Percentiles rank a stretch among this genome's conserved stretches.
Evolutionary conservation across 306 rosid genomes (phyloP).

Genomic region (Inga laurina): DNA sequence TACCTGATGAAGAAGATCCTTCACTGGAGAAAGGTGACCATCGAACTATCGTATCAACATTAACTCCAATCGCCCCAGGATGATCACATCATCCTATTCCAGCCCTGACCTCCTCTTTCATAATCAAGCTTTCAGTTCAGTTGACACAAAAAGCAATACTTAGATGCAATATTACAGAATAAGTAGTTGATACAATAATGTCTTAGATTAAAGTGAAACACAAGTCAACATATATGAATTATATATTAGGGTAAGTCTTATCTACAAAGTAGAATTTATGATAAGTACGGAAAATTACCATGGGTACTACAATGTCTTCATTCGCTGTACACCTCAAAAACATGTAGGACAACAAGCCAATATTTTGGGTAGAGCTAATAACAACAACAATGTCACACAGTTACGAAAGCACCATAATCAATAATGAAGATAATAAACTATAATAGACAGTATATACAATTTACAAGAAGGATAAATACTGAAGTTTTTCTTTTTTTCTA

Average conservation of each 20-base stretch:
- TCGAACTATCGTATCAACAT: slow-evolving; percentile 65
- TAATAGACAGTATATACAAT: slow-evolving; percentile 3
- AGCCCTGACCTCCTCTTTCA: slow-evolving; percentile 56
- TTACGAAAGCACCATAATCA: slow-evolving; percentile 35
- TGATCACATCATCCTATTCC: slow-evolving; percentile 68
- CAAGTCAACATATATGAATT: not conserved
- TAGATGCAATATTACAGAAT: slow-evolving; percentile 32
- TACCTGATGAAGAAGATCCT: slow-evolving; percentile 78
- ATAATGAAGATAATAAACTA: not conserved
- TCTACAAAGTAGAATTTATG: not conserved
- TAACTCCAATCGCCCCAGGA: slow-evolving; percentile 71
- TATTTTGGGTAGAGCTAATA: slow-evolving; percentile 78
- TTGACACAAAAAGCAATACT: slow-evolving; percentile 28
- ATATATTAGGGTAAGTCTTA: slow-evolving; percentile 2
- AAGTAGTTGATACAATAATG: not conserved
- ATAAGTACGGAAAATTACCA: slow-evolving; percentile 56
- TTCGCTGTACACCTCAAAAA: slow-evolving; percentile 91
- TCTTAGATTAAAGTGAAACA: not conserved
- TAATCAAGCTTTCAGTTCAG: slow-evolving; percentile 76
- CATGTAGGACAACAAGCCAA: slow-evolving; percentile 91
- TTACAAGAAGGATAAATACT: slow-evolving; percentile 3
- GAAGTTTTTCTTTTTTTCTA: not conserved
- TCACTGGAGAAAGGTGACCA: slow-evolving; percentile 91
- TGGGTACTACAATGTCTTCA: slow-evolving; percentile 97
- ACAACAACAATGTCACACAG: slow-evolving; percentile 31